phyloP scores from a whole-genome alignment of 1,284 basidiomycete species.

The Cystobasidium sp. region DNA sequence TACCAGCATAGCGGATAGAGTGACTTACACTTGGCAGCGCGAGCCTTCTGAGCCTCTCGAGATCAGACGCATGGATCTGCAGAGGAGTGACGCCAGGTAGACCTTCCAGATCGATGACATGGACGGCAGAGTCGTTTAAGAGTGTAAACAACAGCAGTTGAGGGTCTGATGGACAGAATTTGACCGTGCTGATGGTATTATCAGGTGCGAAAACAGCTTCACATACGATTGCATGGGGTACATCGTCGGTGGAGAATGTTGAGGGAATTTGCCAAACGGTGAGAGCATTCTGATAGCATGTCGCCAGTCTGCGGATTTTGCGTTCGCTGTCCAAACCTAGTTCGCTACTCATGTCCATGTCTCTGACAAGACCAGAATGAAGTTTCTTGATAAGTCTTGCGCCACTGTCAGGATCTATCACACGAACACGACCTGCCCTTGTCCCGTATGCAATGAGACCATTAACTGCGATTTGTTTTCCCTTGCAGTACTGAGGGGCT shows the following conservation, averaged over 20 bases:
- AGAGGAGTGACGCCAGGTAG: neutral
- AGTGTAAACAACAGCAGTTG: neutral
- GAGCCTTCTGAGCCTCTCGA: neutral
- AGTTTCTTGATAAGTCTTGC: constrained; percentile 36
- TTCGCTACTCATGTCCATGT: constrained; percentile 21
- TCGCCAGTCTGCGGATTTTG: constrained; percentile 7
- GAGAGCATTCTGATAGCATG: neutral
- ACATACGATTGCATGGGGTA: constrained; percentile 2
- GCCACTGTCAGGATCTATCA: constrained; percentile 35
- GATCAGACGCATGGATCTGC: too few species aligned
- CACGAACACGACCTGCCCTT: constrained; percentile 28
- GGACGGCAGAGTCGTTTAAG: neutral
- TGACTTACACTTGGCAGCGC: neutral
- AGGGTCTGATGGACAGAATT: constrained; percentile 5
- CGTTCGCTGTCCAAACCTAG: neutral
- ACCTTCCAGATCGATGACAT: constrained; percentile 13
- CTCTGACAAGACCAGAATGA: constrained; percentile 19
- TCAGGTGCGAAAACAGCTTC: neutral
- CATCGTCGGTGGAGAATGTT: constrained; percentile 22
- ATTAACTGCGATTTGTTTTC: constrained; percentile 40
- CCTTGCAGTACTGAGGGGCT: neutral
- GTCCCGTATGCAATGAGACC: constrained; percentile 39
- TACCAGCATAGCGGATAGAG: neutral
- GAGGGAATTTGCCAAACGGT: constrained; percentile 32
- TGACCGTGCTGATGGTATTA: neutral